phyloP scores from a whole-genome alignment of 106 monocot genomes.

The Narthecium ossifragum region DNA sequence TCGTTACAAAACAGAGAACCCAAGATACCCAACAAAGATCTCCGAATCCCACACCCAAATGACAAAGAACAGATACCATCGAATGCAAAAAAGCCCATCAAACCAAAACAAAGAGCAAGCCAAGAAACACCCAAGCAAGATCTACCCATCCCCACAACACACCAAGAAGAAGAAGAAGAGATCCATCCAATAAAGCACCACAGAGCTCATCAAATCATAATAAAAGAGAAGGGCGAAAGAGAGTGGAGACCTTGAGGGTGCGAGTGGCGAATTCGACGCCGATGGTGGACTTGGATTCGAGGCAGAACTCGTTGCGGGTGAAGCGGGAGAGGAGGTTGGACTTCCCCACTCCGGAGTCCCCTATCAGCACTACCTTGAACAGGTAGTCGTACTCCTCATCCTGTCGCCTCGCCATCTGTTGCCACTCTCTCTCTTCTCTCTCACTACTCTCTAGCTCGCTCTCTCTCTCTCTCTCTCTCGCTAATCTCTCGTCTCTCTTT shows the following conservation, averaged over 20 bases:
- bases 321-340: constrained; percentile 41
- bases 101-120: too few relatives aligned
- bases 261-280: constrained; percentile 40
- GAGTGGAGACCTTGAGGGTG: constrained; percentile 30
- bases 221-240: too few relatives aligned
- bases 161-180: too few relatives aligned
- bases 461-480: constrained; percentile 1
- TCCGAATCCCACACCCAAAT: too few relatives aligned
- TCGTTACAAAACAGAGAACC: too few relatives aligned
- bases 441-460: constrained; percentile 4
- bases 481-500: background rate
- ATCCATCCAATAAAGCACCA: too few relatives aligned
- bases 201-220: too few relatives aligned
- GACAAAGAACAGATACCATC: too few relatives aligned
- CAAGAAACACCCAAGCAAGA: too few relatives aligned
- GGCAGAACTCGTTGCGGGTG: constrained; percentile 48
- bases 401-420: constrained; percentile 24
- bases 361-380: constrained; percentile 87
- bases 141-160: too few relatives aligned
- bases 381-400: constrained; percentile 93
- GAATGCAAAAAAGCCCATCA: too few relatives aligned
- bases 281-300: constrained; percentile 44
- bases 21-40: too few relatives aligned
- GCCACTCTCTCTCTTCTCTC: background rate
- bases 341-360: constrained; percentile 65